Evolutionary conservation across 805 yeast genomes (phyloP).

Genomic region (Teunomyces stri): DNA sequence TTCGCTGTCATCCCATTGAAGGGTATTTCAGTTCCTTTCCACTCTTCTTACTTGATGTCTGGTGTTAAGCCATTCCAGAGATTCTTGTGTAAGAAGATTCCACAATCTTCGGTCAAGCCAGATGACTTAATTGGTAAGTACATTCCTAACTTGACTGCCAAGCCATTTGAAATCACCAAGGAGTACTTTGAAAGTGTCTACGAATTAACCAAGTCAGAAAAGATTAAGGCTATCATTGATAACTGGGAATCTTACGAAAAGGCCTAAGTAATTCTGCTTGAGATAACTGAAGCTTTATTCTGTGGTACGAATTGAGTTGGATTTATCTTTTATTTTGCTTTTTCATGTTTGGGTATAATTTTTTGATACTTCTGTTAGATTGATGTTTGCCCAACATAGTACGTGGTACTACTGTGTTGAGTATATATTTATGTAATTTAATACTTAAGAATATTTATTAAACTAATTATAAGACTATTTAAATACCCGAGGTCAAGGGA

Average conservation of each 20-base stretch:
- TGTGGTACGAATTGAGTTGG: conserved; percentile 5
- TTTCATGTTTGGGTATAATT: conserved; percentile 4
- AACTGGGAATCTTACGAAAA: conserved; percentile 88
- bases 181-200: conserved; percentile 97
- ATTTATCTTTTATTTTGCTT: not conserved
- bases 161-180: conserved; percentile 92
- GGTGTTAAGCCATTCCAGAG: conserved; percentile 99
- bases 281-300: not conserved
- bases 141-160: conserved; percentile 98
- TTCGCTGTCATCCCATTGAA: conserved; percentile 97
- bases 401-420: conserved; percentile 15
- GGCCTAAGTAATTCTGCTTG: conserved; percentile 28
- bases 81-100: conserved; percentile 93
- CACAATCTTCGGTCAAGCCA: conserved; percentile 92
- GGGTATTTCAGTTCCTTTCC: conserved; percentile 99
- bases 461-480: conserved; percentile 3
- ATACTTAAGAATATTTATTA: conserved; percentile 2
- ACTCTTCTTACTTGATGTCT: conserved; percentile 94
- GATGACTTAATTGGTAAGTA: conserved; percentile 91
- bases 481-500: conserved; percentile 40
- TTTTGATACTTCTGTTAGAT: not conserved
- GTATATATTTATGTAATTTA: not conserved
- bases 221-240: conserved; percentile 84
- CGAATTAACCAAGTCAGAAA: conserved; percentile 84
- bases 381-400: conserved; percentile 2